Evolutionary conservation across 1,284 basidiomycete species (phyloP), one percentile per base, ranked within the genome.

Genomic region (Wolfiporia cocos): DNA sequence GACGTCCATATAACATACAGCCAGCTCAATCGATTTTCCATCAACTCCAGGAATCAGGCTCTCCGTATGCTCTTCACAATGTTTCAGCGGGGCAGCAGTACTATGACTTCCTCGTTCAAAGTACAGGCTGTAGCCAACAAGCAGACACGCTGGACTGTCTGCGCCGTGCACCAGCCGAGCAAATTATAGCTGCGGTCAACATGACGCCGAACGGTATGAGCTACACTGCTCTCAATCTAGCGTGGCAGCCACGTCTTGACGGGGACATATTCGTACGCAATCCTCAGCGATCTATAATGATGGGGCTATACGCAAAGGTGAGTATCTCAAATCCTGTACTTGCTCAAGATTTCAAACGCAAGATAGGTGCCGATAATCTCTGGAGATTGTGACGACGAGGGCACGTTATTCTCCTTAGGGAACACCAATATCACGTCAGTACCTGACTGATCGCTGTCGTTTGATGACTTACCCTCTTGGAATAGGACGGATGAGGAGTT

Each of bases 141-240:
- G 37, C 39, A 0, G 65, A 72, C 46, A 65, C 66, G 0, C 53
- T 75, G 21, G 44, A 59, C 17, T 76, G 72, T 39, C 59, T 76
- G 33, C 63, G 68, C n/a, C 46, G 44, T 11, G 62, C 62, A 1
- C 59, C 65, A 1, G 61, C 55, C 30, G 54, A 52, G 2, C 49
- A 39, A 32, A 46, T 68, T 20, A 56, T 58, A 43, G 49, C 40
- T 4, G 66, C 66, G 1, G 56, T 66, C 20, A 52, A 64, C 40
- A 22, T 48, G 19, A 52, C 56, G 5, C 61, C 64, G 2, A 51
- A 17, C 10, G 23, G 11, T 12, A 12, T 12, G 4, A 11, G 10
- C 32, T 19, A 39, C 26, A 34, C 53, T 42, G 39, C 44, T n/a
- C 44, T 54, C 23, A 43, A 41, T 18, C 48, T 62, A 6, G 51